phyloP scores from a whole-genome alignment of 306 rosid genomes.

The Psophocarpus tetragonolobus region DNA sequence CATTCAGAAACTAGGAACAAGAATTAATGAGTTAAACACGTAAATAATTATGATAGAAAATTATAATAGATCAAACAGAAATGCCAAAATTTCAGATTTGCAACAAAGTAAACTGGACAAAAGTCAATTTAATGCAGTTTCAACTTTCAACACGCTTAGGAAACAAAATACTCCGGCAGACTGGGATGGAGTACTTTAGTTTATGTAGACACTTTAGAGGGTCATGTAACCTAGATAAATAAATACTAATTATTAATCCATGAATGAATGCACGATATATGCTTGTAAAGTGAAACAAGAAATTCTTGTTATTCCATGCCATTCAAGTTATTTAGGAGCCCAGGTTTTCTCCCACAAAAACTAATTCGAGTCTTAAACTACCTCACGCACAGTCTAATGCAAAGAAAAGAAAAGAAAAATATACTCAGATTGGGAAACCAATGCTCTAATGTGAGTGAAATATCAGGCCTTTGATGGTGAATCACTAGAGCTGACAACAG shows the following conservation, averaged over 20 bases:
- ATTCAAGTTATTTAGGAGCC: conserved; percentile 25
- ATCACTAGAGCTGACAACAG: conserved; percentile 42
- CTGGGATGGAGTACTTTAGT: neutral
- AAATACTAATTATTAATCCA: neutral
- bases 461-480: conserved; percentile 53
- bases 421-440: conserved; percentile 33
- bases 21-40: neutral
- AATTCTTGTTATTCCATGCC: conserved; percentile 24
- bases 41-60: neutral
- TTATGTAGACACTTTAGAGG: neutral
- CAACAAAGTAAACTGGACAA: neutral
- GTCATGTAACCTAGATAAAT: neutral
- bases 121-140: neutral
- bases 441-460: conserved; percentile 27
- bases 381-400: conserved; percentile 14
- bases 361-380: conserved; percentile 17
- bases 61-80: neutral
- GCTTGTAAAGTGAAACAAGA: conserved; percentile 13
- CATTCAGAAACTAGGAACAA: neutral
- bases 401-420: conserved; percentile 7
- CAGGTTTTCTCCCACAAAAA: conserved; percentile 11
- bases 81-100: neutral
- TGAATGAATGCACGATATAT: neutral
- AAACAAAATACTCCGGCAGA: neutral
- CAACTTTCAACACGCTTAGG: neutral